Percentiles rank a stretch among this genome's conserved stretches.
phyloP scores from a whole-genome alignment of 2,329 filamentous ascomycete species.

The Tolypocladium tundrense region DNA sequence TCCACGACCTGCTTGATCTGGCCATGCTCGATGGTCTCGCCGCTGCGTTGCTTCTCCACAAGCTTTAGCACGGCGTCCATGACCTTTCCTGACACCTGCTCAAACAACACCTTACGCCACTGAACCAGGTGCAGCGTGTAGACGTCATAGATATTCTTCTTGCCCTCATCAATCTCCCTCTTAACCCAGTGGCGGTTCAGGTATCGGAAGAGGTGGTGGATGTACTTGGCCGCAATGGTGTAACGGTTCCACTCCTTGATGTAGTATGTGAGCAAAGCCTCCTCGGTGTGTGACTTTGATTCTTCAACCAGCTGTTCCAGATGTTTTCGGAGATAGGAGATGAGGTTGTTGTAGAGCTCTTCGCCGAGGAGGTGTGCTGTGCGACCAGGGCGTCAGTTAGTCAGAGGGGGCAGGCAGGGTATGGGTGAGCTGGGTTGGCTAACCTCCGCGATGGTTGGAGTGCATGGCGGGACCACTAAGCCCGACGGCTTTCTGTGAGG shows the following conservation, averaged over 20 bases:
- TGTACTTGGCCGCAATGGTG: slow-evolving; percentile 91
- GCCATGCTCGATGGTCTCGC: slow-evolving; percentile 92
- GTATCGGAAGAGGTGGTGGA: slow-evolving; percentile 93
- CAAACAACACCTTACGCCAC: slow-evolving; percentile 89
- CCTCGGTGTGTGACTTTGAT: slow-evolving; percentile 74
- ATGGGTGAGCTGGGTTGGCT: slow-evolving; percentile 4
- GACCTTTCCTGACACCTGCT: slow-evolving; percentile 71
- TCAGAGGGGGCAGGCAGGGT: neutral
- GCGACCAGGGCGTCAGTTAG: neutral
- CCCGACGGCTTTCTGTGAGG: slow-evolving; percentile 86
- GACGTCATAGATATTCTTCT: slow-evolving; percentile 96
- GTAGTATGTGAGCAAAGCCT: slow-evolving; percentile 84
- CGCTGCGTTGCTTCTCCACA: slow-evolving; percentile 93
- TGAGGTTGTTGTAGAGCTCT: slow-evolving; percentile 88
- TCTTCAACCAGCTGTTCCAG: slow-evolving; percentile 59
- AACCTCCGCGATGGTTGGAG: slow-evolving; percentile 51
- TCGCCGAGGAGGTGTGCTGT: slow-evolving; percentile 87
- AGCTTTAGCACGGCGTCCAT: slow-evolving; percentile 93
- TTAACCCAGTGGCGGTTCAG: slow-evolving; percentile 99
- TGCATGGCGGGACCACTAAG: slow-evolving; percentile 32
- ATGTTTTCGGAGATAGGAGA: slow-evolving; percentile 71
- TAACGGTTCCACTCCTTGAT: slow-evolving; percentile 96
- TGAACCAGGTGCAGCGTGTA: slow-evolving; percentile 94
- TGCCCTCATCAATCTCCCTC: slow-evolving; percentile 95
- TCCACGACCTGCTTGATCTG: slow-evolving; percentile 97